These are phyloP conservation scores for Rhizopogon vulgaris DNA, from an alignment of 768 basidiomycete genomes.

Conservation along the genomic window DNA sequence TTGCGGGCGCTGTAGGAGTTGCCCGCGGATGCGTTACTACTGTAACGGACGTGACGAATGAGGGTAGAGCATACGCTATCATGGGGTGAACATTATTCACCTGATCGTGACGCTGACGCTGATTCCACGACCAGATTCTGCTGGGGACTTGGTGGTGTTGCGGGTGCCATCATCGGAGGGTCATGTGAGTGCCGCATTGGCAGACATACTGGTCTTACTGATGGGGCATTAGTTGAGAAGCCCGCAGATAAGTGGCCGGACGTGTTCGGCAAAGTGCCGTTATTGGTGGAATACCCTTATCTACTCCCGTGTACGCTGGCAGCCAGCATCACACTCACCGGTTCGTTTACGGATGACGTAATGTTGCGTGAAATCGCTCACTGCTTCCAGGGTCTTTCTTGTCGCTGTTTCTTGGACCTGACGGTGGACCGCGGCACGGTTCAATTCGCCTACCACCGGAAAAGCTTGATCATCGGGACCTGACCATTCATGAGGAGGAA, in stretches of 20 bases:
- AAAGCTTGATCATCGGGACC: constrained; percentile 44
- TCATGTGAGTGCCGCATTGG: constrained; percentile 46
- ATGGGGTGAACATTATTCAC: constrained; percentile 50
- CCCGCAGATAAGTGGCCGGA: constrained; percentile 85
- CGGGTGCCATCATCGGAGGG: constrained; percentile 82
- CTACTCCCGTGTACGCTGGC: constrained; percentile 82
- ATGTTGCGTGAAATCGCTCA: background rate
- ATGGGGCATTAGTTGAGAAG: constrained; percentile 54
- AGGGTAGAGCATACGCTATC: constrained; percentile 91
- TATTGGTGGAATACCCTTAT: constrained; percentile 85
- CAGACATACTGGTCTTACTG: constrained; percentile 3
- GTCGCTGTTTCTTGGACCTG: constrained; percentile 81
- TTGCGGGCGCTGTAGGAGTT: constrained; percentile 92
- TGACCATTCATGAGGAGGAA: constrained; percentile 66
- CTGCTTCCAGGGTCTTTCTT: constrained; percentile 66
- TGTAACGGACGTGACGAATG: constrained; percentile 88
- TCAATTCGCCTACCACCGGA: constrained; percentile 79
- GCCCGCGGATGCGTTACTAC: constrained; percentile 83
- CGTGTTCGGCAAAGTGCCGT: constrained; percentile 53
- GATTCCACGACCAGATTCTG: constrained; percentile 53
- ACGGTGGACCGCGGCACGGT: constrained; percentile 86
- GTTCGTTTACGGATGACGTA: constrained; percentile 30
- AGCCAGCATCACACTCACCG: constrained; percentile 65
- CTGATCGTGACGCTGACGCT: background rate
- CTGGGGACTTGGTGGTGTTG: constrained; percentile 96